Base-by-base conservation (phyloP, 176 grass and related monocot species). In the Echinochloa phyllopogon region DNA sequence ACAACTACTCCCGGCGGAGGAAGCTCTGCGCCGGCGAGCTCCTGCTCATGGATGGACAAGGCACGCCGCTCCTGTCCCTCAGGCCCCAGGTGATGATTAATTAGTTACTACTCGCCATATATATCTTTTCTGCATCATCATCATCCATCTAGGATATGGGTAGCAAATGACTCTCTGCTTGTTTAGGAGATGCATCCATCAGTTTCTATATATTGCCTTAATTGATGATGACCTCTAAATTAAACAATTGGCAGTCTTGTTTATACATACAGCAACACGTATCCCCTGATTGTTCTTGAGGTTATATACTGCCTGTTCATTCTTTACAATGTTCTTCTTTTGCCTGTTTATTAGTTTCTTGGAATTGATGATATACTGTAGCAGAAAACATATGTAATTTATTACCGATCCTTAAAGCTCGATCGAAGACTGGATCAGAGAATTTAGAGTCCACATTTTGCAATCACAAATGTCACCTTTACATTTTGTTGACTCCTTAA, bases 31-130 rank as follows among this genome's bases (percentile, higher is more conserved):
- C 87, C 50, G 88, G 87, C 73, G 92, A 98, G 69, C 72, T 98
- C 10, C 74, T 93, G 49, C 95, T 98, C 84, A 92, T 95, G 88
- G 91, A 98, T 65, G 95, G 90, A 3, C 51, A 41, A 6, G 95
- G 95, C 6, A 84, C 75, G 57, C 68, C 87, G 37, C 83, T 98
- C 53, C 75, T 98, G 0, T 44, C 92, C 57, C 77, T 97, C 67
- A 86, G 77, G 70, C 95, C 95, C 66, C 90, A 94, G 95, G 95
- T 97, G 17, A 38, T 74, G 37, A 18, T 50, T 20, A 58, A 20
- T 58, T 20, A 58, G 8, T 58, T 58, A 21, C 57, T 74, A 36
- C 24, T 8, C 29, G 2, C 29, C 29, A 33, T 2, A 33, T 33
- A 33, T 18, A 2, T 3, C 12, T 25, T 60, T 59, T 23, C 56